Base-by-base conservation (phyloP, 2,329 filamentous ascomycete species). In the Pseudogymnoascus sp. region DNA sequence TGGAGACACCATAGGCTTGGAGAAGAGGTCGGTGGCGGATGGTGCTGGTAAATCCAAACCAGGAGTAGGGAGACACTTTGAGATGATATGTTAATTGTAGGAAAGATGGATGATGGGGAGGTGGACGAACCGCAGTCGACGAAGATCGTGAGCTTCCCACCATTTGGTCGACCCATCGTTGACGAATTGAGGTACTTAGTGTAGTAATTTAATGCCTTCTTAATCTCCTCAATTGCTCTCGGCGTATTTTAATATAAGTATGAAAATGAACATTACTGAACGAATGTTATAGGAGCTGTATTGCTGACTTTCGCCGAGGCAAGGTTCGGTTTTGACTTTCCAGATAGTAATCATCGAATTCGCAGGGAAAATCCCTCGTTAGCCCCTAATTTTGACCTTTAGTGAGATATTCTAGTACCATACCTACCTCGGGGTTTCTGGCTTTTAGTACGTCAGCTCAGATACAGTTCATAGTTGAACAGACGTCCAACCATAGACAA, bases 51-150 rank as follows among this genome's bases (percentile, higher is more conserved):
- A 65, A 59, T 7, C 63, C 65, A 47, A 65, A 66, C 63, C 65
- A 66, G 18, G 65, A 66, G 58, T 66, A 66, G 7, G 63, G 65
- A 3, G 63, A 65, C 38, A 65, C 65, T 64, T 38, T 9, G 57
- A 30, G 11, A 14, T 35, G n/a, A 59, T 33, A 54, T 16, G 16
- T 43, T 25, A 41, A n/a, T n/a, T 14, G 28, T 9, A 35, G 28
- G 59, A 60, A 54, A 28, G 36, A 37, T 37, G 14, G 36, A 37
- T 37, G 36, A 37, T 16, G 14, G 36, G 35, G 36, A 37, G 14
- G 25, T 25, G 22, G 61, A 62, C 7, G 18, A 54, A 65, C 62
- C 64, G 54, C 64, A 64, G 47, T 65, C 61, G 2, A 65, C 25
- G 57, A 64, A 65, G 36, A 65, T 64, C 9, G 54, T 61, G 14